Evolutionary conservation across 1,284 basidiomycete genomes (phyloP), one percentile per base, ranked within the genome.

Genomic region (Pseudozyma flocculosa): DNA sequence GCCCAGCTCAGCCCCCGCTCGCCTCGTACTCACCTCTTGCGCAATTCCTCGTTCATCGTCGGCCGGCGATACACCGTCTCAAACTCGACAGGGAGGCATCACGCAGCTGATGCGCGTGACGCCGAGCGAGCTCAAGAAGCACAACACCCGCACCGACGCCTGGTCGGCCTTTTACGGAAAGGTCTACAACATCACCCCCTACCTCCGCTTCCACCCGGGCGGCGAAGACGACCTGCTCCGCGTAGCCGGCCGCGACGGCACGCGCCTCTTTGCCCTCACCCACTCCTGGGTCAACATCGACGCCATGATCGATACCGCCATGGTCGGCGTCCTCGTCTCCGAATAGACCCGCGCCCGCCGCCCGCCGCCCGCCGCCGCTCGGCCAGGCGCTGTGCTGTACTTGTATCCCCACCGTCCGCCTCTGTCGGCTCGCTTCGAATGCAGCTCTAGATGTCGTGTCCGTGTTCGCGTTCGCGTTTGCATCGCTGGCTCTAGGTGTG

Each of bases 181-280:
- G 76, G 92, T 98, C 21, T 98, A 98, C 81, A 96, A 98, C 78
- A 89, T 98, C 43, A 94, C 92, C 2, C 85, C 89, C 0, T 98
- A 97, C 78, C 79, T 96, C 7, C 82, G 86, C 1, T 98, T 88
- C 72, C 95, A 98, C 76, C 94, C 94, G 0, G 94, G 94, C 13
- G 95, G 94, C 8, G 90, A 88, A 79, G 87, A 87, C 67, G 91
- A 97, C 75, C 81, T 98, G 38, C 89, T 98, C 90, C 85, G 94
- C n/a, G 88, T 89, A 15, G 94, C 94, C 5, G 94, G 95, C 1
- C 82, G 92, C 53, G 95, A 98, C 75, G 93, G 93, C 14, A 92
- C 91, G 1, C 88, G 91, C 73, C 82, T 98, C 21, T 97, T 98
- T 73, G 89, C 72, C 43, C 61, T 73, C n/a, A 78, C 75, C 34